These are phyloP conservation scores for Cicer pinnatifidum DNA, from an alignment of 306 rosid species.

Conservation along the genomic window DNA sequence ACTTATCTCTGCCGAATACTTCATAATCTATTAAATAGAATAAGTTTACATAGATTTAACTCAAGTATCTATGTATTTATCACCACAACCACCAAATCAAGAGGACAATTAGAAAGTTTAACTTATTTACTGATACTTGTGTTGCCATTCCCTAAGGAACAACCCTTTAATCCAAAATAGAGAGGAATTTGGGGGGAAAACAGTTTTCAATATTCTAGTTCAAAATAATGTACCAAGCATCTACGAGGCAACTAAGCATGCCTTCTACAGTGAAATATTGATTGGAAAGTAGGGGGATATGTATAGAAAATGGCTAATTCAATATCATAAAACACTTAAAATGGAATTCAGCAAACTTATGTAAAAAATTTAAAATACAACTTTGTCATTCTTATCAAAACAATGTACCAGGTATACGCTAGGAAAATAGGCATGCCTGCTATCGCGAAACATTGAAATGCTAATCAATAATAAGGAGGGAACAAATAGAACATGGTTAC, in stretches of 20 bases:
- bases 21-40: constrained; percentile 34
- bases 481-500: background rate
- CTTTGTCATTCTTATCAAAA: background rate
- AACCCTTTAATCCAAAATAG: constrained; percentile 13
- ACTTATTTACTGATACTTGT: background rate
- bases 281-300: background rate
- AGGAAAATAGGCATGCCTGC: background rate
- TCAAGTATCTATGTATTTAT: constrained; percentile 24
- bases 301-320: constrained; percentile 13
- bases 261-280: constrained; percentile 19
- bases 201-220: background rate
- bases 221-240: constrained; percentile 18
- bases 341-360: background rate
- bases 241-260: background rate
- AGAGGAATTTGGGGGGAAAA: background rate
- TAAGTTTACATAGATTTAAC: constrained; percentile 17
- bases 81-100: constrained; percentile 26
- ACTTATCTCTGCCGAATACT: constrained; percentile 6
- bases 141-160: constrained; percentile 15
- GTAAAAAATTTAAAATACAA: background rate
- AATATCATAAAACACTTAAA: constrained; percentile 22
- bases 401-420: constrained; percentile 1
- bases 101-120: constrained; percentile 31
- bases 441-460: background rate
- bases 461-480: background rate